Percentiles rank a stretch among this genome's conserved stretches.
These are phyloP conservation scores for Fomitopsis schrenkii DNA, from an alignment of 1,284 basidiomycete species.

Conservation along the genomic window DNA sequence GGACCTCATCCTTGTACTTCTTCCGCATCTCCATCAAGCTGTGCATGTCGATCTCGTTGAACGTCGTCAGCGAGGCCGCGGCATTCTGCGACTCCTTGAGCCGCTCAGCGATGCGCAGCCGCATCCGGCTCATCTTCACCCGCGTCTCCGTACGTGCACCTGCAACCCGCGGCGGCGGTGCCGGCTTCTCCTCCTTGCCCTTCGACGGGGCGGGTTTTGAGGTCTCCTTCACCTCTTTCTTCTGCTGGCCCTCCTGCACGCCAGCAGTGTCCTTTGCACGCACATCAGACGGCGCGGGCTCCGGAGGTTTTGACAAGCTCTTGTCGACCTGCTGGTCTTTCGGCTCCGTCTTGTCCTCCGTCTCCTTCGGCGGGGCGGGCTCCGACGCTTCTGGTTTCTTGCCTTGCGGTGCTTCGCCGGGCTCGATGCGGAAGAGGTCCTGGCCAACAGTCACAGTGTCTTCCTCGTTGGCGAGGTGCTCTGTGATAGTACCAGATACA, in stretches of 20 bases:
- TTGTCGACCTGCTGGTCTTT: constrained; percentile 47
- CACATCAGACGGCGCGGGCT: constrained; percentile 31
- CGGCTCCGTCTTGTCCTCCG: constrained; percentile 41
- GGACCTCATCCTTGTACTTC: constrained; percentile 91
- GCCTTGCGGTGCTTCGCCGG: constrained; percentile 50
- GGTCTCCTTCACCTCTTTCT: constrained; percentile 39
- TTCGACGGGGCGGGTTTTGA: constrained; percentile 36
- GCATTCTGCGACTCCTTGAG: constrained; percentile 98
- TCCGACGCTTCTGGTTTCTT: constrained; percentile 24
- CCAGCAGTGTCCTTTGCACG: constrained; percentile 33
- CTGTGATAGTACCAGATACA: constrained; percentile 82
- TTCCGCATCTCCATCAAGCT: constrained; percentile 91
- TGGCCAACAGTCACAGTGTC: constrained; percentile 94
- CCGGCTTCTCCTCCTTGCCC: constrained; percentile 35
- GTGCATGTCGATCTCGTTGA: constrained; percentile 99
- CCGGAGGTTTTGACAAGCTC: constrained; percentile 34
- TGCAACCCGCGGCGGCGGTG: constrained; percentile 36
- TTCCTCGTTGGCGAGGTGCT: constrained; percentile 88
- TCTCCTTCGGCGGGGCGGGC: constrained; percentile 37
- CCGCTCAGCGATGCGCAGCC: constrained; percentile 93
- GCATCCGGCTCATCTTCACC: constrained; percentile 98
- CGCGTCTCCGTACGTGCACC: constrained; percentile 83
- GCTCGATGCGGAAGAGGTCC: constrained; percentile 90
- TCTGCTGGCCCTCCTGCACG: constrained; percentile 35
- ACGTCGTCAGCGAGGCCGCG: constrained; percentile 95